Evolutionary conservation across 2,329 filamentous ascomycete genomes (phyloP), one percentile per base, ranked within the genome.

Genomic region (Sporothrix inflata): DNA sequence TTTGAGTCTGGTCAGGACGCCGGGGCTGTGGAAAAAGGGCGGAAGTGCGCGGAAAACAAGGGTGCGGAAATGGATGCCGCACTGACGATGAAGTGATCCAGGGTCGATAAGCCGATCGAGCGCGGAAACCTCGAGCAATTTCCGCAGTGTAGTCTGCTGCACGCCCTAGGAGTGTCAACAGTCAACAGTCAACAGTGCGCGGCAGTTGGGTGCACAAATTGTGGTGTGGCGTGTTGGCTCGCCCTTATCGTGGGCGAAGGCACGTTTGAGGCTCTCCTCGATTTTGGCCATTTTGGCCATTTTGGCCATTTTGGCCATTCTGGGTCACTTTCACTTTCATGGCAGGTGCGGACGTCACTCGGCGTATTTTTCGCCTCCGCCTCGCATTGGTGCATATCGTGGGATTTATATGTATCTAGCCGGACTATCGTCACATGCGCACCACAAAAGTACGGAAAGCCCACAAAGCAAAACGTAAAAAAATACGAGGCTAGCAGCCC

Each of bases 351-450:
- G n/a, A 49, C 63, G 63, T 68, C 47, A 69, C 66, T 55, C 45
- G 11, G 16, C 61, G 24, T 60, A 53, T 63, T 63, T 63, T 70
- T 70, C 42, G 69, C 69, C 69, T 70, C 55, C 4, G 42, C 14
- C 24, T 47, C 38, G 69, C 42, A 49, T 70, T 70, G 40, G 30
- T 71, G 57, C 69, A 71, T 71, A 71, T 53, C 21, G 45, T 65
- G 42, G 57, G 7, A 30, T n/a, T 47, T 42, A 42, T 72, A 72
- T 72, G 71, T 30, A 72, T 47, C 57, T 72, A 72, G n/a, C 57
- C 45, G 27, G 16, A 55, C 34, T 66, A 72, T 70, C 47, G 47
- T 72, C 71, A 65, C 65, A 72, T 57, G 71, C 55, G 49, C 40
- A 34, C 30, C 24, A 42, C 38, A 55, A 42, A 53, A 30, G 27